A percentile compares a stretch with the other conserved stretches of the same genome.
These are phyloP conservation scores for Vitis hybrid DNA, from an alignment of 177 flowering plant species.

Conservation along the genomic window DNA sequence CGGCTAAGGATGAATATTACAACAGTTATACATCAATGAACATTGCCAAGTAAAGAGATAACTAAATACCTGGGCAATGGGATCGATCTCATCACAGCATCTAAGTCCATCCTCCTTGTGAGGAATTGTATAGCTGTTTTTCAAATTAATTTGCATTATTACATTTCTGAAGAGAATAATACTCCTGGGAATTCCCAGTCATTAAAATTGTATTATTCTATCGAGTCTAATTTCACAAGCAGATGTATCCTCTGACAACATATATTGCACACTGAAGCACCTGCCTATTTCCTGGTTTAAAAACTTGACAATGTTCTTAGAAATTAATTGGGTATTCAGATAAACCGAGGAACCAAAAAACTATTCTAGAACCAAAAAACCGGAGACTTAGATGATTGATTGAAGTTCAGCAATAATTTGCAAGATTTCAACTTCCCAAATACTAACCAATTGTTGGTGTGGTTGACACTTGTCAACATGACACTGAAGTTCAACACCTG, in stretches of 20 bases:
- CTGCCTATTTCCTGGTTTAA: background rate
- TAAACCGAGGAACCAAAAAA: no score
- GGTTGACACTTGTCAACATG: no score
- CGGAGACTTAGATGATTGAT: no score
- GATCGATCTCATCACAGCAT: constrained; percentile 24
- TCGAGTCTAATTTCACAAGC: background rate
- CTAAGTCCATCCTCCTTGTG: constrained; percentile 25
- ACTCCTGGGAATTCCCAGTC: background rate
- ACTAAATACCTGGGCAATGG: constrained; percentile 23
- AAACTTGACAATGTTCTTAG: no score
- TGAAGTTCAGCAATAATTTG: no score
- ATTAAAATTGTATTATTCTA: background rate
- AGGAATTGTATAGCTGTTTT: constrained; percentile 20
- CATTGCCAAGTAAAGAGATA: background rate
- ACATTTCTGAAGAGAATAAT: background rate
- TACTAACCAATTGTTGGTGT: no score
- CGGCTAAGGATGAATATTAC: background rate
- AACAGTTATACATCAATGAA: background rate
- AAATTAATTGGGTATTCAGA: no score
- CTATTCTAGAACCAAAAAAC: no score
- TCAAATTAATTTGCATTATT: background rate
- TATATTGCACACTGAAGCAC: background rate
- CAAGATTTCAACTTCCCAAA: no score
- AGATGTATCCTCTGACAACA: background rate
- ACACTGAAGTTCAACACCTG: no score